Evolutionary conservation across 192 early-diverging fungal species (phyloP), one percentile per base, ranked within the genome.

Genomic region (Kickxella alabastrina): DNA sequence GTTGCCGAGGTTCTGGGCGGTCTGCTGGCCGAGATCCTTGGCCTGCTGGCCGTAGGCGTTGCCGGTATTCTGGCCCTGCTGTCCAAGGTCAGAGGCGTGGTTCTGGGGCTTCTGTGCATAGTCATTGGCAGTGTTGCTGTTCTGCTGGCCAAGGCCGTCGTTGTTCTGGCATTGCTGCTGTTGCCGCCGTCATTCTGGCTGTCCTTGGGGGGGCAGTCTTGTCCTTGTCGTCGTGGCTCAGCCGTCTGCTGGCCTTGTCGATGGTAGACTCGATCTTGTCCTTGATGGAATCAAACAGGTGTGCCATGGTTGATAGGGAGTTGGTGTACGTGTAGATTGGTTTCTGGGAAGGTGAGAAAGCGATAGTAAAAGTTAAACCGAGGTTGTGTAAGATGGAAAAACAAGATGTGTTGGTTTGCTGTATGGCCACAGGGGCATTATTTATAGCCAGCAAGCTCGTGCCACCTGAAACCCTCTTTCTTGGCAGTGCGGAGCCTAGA

Each of bases 241-340:
- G 44, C 27, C 62, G 62, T 43, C 69, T 57, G 50, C 39, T 57
- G 35, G 43, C 70, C 45, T 62, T 65, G 34, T 74, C 53, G 21
- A 73, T 26, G 15, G 57, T 58, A 29, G 49, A 43, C 49, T 65
- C 54, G 37, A 66, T 49, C 70, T 74, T 74, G 39, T 58, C 54
- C 54, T 74, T 74, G 58, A 74, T 15, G 35, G 46, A 50, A 18
- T 66, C 70, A 15, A 74, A 26, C 24, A 74, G 47, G 23, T 40
- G 46, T 31, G 22, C 28, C 39, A 19, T 48, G 34, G 37, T 17
- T 58, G 27, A 24, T 18, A 29, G n/a, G n/a, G n/a, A n/a, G n/a
- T n/a, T n/a, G n/a, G n/a, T n/a, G n/a, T n/a, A n/a, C n/a, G n/a
- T n/a, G n/a, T n/a, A n/a, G n/a, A n/a, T n/a, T n/a, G n/a, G n/a